A percentile compares a stretch with the other conserved stretches of the same genome.
Evolutionary conservation across 2,329 filamentous ascomycete genomes (phyloP).

Genomic region (Sphaerulina musiva): DNA sequence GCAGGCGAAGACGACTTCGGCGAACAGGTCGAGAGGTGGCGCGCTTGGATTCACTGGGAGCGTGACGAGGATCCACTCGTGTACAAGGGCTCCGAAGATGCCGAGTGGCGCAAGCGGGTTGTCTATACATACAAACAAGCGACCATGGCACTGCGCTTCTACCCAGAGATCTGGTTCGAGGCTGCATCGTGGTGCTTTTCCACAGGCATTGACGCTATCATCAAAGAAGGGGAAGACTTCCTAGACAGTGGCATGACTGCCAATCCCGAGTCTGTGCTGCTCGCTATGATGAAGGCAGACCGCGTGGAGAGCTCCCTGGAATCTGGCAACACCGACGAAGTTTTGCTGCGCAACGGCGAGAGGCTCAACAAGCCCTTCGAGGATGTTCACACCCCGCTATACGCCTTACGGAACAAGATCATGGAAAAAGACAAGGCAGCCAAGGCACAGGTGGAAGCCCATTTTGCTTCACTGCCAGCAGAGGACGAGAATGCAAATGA

Average conservation of each 20-base stretch:
- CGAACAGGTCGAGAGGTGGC: constrained; percentile 83
- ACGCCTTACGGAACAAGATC: constrained; percentile 69
- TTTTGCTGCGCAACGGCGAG: constrained; percentile 57
- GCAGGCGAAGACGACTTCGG: constrained; percentile 79
- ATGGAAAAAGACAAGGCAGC: constrained; percentile 60
- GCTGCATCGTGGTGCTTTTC: constrained; percentile 88
- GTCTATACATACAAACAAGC: constrained; percentile 91
- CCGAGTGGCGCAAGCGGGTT: constrained; percentile 68
- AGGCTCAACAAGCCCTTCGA: constrained; percentile 79
- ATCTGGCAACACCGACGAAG: constrained; percentile 61
- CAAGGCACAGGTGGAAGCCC: constrained; percentile 50
- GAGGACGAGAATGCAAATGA: constrained; percentile 34
- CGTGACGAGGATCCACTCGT: constrained; percentile 78
- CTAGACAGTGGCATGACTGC: constrained; percentile 75
- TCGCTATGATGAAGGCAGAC: constrained; percentile 85
- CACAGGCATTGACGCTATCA: constrained; percentile 56
- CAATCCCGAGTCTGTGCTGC: constrained; percentile 86
- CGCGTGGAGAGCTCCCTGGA: constrained; percentile 73
- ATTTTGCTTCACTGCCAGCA: constrained; percentile 43
- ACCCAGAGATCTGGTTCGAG: constrained; percentile 93
- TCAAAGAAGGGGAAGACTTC: constrained; percentile 64
- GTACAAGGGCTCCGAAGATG: constrained; percentile 71
- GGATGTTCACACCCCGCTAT: constrained; percentile 76
- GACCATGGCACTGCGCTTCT: constrained; percentile 86
- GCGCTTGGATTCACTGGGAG: constrained; percentile 91